Conservation (phyloP, 768 basidiomycete genomes). For the Suillus lakei region DNA sequence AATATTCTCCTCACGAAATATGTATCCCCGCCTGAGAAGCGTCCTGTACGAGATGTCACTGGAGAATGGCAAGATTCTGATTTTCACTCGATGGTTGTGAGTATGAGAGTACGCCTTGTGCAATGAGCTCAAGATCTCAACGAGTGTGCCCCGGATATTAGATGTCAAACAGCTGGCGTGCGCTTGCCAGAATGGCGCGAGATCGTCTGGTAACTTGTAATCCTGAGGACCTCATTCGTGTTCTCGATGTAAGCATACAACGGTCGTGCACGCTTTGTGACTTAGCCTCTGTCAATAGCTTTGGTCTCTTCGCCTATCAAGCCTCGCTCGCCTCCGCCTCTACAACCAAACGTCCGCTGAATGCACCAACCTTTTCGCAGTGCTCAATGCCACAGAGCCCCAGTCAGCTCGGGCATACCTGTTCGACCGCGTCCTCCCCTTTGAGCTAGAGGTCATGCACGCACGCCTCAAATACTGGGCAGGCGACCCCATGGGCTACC, state of each 20-base stretch:
- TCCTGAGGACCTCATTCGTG: conserved; percentile 66
- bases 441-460: conserved; percentile 68
- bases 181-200: conserved; percentile 82
- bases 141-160: conserved; percentile 34
- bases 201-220: conserved; percentile 74
- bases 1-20: conserved; percentile 84
- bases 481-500: conserved; percentile 78
- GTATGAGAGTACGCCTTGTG: conserved; percentile 35
- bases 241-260: conserved; percentile 63
- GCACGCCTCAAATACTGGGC: conserved; percentile 82
- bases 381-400: conserved; percentile 64
- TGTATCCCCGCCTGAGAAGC: conserved; percentile 74
- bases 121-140: conserved; percentile 23
- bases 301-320: conserved; percentile 83
- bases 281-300: conserved; percentile 48
- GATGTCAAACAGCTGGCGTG: conserved; percentile 91
- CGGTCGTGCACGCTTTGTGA: background rate
- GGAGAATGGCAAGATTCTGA: conserved; percentile 78
- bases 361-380: conserved; percentile 78
- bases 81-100: conserved; percentile 82
- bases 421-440: conserved; percentile 47
- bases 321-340: conserved; percentile 78
- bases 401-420: conserved; percentile 57
- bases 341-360: conserved; percentile 90
- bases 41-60: conserved; percentile 72